phyloP scores from a whole-genome alignment of 306 rosid genomes.

The Fagus crenata region DNA sequence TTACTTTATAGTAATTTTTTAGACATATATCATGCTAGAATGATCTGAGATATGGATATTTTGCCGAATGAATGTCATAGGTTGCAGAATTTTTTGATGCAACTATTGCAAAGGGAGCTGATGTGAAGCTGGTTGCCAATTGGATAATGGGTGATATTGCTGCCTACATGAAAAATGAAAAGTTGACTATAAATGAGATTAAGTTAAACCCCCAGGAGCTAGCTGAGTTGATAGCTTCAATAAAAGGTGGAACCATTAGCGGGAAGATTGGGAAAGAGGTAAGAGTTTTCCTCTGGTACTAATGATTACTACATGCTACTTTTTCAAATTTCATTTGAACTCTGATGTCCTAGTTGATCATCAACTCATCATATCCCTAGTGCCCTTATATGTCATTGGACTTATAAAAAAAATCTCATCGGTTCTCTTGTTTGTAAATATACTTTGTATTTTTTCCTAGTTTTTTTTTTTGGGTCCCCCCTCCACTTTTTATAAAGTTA shows the following conservation, averaged over 20 bases:
- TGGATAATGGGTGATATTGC: constrained; percentile 98
- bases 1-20: constrained; percentile 19
- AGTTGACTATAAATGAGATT: constrained; percentile 70
- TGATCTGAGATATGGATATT: constrained; percentile 23
- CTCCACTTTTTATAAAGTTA: background rate
- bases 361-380: background rate
- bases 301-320: constrained; percentile 6
- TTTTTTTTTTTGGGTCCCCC: background rate
- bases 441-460: background rate
- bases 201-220: constrained; percentile 78
- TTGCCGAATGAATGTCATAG: constrained; percentile 47
- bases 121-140: constrained; percentile 82
- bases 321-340: constrained; percentile 8
- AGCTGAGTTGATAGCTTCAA: constrained; percentile 79
- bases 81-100: constrained; percentile 82
- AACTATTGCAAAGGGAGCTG: constrained; percentile 75
- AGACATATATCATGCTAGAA: constrained; percentile 6
- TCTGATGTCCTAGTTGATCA: background rate
- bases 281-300: constrained; percentile 24
- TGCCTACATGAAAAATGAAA: constrained; percentile 85
- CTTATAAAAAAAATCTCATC: too few species aligned
- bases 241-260: constrained; percentile 74
- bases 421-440: background rate
- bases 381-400: background rate
- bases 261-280: constrained; percentile 99